Conservation (phyloP, 495 filamentous ascomycete species). For the Aspergillus nanangensis region DNA sequence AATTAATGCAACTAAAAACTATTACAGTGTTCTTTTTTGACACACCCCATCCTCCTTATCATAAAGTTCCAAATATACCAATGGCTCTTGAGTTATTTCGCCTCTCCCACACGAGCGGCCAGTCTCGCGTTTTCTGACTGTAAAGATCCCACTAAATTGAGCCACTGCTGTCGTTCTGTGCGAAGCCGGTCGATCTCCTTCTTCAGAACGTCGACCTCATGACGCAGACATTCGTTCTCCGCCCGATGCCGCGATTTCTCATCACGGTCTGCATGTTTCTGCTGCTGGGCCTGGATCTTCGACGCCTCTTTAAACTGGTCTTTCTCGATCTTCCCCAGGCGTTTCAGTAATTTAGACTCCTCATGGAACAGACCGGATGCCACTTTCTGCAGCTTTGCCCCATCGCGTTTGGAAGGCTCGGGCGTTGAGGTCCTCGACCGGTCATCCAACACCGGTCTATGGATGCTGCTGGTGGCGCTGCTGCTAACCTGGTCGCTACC, state of each 20-base stretch:
- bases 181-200: conserved; percentile 53
- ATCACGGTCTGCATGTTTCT: conserved; percentile 54
- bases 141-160: conserved; percentile 56
- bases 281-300: conserved; percentile 43
- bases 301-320: conserved; percentile 35
- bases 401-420: conserved; percentile 10
- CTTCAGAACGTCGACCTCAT: conserved; percentile 49
- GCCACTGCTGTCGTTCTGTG: conserved; percentile 58
- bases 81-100: too few relatives aligned
- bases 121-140: conserved; percentile 59
- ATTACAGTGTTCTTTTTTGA: too few relatives aligned
- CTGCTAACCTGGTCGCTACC: conserved; percentile 11
- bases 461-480: conserved; percentile 12
- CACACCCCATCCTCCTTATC: not conserved
- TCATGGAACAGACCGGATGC: conserved; percentile 26
- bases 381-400: conserved; percentile 22
- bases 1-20: too few relatives aligned
- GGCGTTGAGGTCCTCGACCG: conserved; percentile 5
- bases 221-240: conserved; percentile 47
- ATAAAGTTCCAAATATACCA: not conserved
- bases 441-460: not conserved
- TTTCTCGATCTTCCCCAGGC: conserved; percentile 33
- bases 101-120: conserved; percentile 7
- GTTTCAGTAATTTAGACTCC: conserved; percentile 36
- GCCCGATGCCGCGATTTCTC: conserved; percentile 45